Percentiles rank a stretch among this genome's conserved stretches.
Conservation (phyloP, 2,329 filamentous ascomycete species). For the Fusarium anguioides region DNA sequence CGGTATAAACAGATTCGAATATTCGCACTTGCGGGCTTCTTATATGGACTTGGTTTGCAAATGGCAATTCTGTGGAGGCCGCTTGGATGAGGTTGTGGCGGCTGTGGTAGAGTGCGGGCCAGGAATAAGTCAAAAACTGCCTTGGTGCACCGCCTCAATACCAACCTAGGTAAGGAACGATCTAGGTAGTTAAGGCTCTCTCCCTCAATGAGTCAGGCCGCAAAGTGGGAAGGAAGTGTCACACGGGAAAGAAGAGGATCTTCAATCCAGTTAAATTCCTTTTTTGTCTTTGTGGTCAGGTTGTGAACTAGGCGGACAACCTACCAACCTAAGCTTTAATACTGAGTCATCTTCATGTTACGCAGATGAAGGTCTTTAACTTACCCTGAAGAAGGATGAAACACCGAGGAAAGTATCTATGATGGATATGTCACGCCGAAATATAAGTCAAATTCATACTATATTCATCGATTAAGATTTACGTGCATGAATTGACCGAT, state of each 20-base stretch:
- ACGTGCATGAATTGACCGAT: no score
- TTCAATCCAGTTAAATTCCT: neutral
- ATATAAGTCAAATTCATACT: neutral
- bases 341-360: conserved; percentile 20
- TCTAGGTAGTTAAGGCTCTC: neutral
- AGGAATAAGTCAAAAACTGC: conserved; percentile 37
- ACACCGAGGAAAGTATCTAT: neutral
- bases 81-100: conserved; percentile 20
- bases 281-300: neutral
- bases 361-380: neutral
- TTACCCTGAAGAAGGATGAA: conserved; percentile 29
- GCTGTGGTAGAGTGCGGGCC: conserved; percentile 23
- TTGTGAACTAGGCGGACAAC: neutral
- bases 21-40: neutral
- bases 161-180: neutral
- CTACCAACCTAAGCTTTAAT: neutral
- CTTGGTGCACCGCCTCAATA: conserved; percentile 44
- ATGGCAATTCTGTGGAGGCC: conserved; percentile 6
- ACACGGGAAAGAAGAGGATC: neutral
- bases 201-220: conserved; percentile 40
- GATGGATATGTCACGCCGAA: conserved; percentile 24
- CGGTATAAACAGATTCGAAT: neutral
- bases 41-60: conserved; percentile 9
- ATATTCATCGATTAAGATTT: no score
- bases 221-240: neutral